Conservation (phyloP, 148 eudicot genomes). For the Fagopyrum tataricum region DNA sequence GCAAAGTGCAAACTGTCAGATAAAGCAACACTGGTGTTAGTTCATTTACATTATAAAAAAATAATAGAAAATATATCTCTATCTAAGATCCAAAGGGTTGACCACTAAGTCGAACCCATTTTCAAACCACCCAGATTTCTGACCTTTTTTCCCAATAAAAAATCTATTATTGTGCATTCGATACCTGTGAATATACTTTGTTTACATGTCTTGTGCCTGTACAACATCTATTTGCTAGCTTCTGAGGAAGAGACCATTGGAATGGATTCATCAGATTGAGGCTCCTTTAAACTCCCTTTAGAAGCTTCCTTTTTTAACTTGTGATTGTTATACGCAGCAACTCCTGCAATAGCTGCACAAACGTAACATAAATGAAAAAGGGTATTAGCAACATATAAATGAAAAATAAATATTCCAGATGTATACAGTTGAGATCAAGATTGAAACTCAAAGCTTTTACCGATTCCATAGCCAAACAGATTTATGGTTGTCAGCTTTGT, state of each 20-base stretch:
- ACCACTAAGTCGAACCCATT: not conserved
- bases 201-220: conserved; percentile 5
- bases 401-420: not conserved
- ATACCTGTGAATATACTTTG: not conserved
- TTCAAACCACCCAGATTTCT: no score
- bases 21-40: not conserved
- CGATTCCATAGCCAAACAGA: conserved; percentile 89
- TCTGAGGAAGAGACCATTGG: conserved; percentile 47
- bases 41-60: not conserved
- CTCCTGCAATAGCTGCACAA: conserved; percentile 90
- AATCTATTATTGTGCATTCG: not conserved
- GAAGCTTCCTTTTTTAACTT: conserved; percentile 78
- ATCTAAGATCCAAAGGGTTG: not conserved
- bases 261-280: conserved; percentile 30
- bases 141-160: no score
- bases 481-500: conserved; percentile 81
- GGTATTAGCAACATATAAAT: not conserved
- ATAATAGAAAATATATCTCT: not conserved
- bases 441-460: conserved; percentile 29
- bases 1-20: not conserved
- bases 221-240: conserved; percentile 6
- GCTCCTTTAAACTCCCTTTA: conserved; percentile 33
- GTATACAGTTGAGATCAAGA: not conserved
- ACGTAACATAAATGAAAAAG: not conserved
- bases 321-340: conserved; percentile 83